Conservation (phyloP, 495 filamentous ascomycete genomes). For the Penicillium lagena region DNA sequence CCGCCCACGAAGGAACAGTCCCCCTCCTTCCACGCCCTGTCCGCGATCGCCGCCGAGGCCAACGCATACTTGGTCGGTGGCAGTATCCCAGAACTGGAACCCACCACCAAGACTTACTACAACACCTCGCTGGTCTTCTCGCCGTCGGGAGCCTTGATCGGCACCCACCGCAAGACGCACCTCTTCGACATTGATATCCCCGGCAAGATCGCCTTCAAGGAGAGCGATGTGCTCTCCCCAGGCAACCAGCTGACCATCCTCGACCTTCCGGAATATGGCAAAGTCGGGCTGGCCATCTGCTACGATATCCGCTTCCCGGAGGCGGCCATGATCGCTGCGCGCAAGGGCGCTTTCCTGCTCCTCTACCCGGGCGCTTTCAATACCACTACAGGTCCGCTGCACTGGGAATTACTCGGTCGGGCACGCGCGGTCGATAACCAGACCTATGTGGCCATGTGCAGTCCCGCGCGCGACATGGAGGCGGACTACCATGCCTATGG, state of each 20-base stretch:
- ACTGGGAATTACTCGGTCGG: slow-evolving; percentile 80
- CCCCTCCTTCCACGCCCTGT: slow-evolving; percentile 80
- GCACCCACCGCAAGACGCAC: slow-evolving; percentile 87
- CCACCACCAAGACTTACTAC: slow-evolving; percentile 66
- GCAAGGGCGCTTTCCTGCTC: slow-evolving; percentile 73
- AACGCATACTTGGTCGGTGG: slow-evolving; percentile 79
- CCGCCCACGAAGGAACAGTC: slow-evolving; percentile 64
- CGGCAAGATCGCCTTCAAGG: slow-evolving; percentile 83
- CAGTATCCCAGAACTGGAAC: slow-evolving; percentile 78
- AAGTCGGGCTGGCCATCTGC: slow-evolving; percentile 83
- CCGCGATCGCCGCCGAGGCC: slow-evolving; percentile 68
- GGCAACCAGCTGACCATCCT: slow-evolving; percentile 77
- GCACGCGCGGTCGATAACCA: slow-evolving; percentile 93
- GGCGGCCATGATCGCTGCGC: slow-evolving; percentile 81
- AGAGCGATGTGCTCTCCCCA: slow-evolving; percentile 80
- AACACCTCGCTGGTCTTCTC: slow-evolving; percentile 85
- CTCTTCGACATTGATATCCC: slow-evolving; percentile 99
- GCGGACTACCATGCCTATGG: slow-evolving; percentile 87
- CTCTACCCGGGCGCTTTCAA: slow-evolving; percentile 97
- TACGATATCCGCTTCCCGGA: slow-evolving; percentile 98
- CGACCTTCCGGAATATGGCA: slow-evolving; percentile 79
- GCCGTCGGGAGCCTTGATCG: slow-evolving; percentile 69
- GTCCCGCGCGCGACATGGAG: slow-evolving; percentile 73
- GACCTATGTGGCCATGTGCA: slow-evolving; percentile 87
- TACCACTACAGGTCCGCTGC: slow-evolving; percentile 80